phyloP scores from a whole-genome alignment of 352 stramenopile species.

The Pythium rhizo-oryzae region DNA sequence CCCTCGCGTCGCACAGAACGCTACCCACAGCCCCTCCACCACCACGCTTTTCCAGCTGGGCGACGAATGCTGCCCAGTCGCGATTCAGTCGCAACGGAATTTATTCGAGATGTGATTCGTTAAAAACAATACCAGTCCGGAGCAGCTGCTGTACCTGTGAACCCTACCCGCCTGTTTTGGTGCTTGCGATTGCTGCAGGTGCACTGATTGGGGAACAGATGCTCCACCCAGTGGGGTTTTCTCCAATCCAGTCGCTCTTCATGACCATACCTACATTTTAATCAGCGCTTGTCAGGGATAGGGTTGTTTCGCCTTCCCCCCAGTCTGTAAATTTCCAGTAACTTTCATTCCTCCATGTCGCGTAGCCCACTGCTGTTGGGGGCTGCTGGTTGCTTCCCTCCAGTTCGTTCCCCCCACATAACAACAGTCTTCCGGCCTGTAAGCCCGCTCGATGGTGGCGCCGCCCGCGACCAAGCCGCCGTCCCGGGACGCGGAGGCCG shows the following conservation, averaged over 20 bases:
- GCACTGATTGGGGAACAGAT: too few species aligned
- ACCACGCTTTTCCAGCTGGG: neutral
- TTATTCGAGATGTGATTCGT: neutral
- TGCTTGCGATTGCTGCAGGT: neutral
- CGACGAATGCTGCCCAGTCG: neutral
- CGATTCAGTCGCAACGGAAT: constrained; percentile 2
- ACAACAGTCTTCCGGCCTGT: too few species aligned
- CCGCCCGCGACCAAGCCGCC: neutral
- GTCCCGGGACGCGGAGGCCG: constrained; percentile 1
- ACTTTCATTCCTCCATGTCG: neutral
- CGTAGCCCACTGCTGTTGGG: neutral
- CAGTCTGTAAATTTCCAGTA: neutral
- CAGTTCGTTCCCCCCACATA: too few species aligned
- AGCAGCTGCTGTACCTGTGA: neutral
- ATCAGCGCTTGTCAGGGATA: neutral
- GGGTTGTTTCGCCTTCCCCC: neutral
- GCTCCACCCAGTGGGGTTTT: too few species aligned
- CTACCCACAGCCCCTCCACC: too few species aligned
- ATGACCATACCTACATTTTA: neutral
- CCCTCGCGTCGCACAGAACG: neutral
- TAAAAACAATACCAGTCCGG: neutral
- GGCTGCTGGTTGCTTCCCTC: neutral
- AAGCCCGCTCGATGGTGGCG: neutral
- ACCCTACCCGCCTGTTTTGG: neutral
- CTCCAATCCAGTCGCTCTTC: too few species aligned